phyloP scores from a whole-genome alignment of 1,284 basidiomycete species.

The Melampsora abietis-canadensis region DNA sequence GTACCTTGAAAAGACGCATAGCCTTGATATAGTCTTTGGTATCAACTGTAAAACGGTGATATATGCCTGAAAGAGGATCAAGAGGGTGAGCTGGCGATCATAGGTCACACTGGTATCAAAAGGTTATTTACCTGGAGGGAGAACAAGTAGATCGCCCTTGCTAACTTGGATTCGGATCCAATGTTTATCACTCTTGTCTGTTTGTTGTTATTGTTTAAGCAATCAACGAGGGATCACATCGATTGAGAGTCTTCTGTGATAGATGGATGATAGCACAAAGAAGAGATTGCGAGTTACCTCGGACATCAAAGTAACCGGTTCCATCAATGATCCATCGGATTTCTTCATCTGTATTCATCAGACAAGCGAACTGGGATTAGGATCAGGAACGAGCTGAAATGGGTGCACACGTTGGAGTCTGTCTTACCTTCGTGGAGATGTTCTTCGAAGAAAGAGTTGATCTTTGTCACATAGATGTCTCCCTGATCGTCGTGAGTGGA shows the following conservation, averaged over 20 bases:
- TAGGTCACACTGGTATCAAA: background rate
- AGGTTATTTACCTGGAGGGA: conserved; percentile 62
- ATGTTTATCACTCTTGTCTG: conserved; percentile 59
- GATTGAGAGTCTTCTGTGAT: background rate
- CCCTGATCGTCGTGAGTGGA: conserved; percentile 67
- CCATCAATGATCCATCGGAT: conserved; percentile 78
- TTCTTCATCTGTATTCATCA: conserved; percentile 65
- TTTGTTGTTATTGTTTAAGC: conserved; percentile 48
- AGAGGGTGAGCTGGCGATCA: background rate
- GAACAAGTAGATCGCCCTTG: conserved; percentile 68
- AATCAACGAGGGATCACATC: background rate
- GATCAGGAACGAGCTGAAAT: no score
- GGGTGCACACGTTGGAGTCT: background rate
- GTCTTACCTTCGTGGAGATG: conserved; percentile 68
- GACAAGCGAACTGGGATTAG: no score
- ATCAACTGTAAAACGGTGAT: conserved; percentile 80
- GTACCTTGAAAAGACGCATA: conserved; percentile 72
- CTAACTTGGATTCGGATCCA: conserved; percentile 72
- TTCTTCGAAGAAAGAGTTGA: conserved; percentile 70
- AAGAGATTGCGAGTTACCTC: conserved; percentile 58
- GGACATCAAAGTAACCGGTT: conserved; percentile 78
- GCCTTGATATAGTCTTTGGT: conserved; percentile 66
- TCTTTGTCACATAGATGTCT: conserved; percentile 70
- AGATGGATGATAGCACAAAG: background rate
- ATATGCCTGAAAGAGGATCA: conserved; percentile 57